phyloP scores from a whole-genome alignment of 176 grass and related monocot species.

The Carex myosuroides region DNA sequence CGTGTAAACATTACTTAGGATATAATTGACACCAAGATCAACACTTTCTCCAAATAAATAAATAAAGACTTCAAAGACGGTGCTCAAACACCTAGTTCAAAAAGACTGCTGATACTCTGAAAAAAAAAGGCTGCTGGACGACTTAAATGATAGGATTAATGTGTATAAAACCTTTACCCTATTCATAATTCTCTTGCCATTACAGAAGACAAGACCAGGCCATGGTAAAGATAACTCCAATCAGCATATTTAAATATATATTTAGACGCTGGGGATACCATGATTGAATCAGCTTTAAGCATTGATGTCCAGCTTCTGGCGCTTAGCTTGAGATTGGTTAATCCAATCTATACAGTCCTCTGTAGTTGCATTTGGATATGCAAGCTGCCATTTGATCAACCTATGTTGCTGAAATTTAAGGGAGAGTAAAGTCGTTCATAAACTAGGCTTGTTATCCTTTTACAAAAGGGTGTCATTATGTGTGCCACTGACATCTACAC shows the following conservation, averaged over 20 bases:
- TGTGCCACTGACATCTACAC: not conserved
- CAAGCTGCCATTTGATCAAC: conserved; percentile 84
- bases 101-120: not conserved
- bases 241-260: not conserved
- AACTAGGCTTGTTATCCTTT: not conserved
- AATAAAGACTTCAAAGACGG: not conserved
- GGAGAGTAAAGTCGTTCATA: not conserved
- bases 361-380: conserved; percentile 48
- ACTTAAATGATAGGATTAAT: not conserved
- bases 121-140: not conserved
- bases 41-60: not conserved
- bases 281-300: conserved; percentile 17
- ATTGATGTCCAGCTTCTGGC: conserved; percentile 50
- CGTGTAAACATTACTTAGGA: no score
- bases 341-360: conserved; percentile 91
- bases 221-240: not conserved
- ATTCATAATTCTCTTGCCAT: not conserved
- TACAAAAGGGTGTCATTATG: not conserved
- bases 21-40: not conserved
- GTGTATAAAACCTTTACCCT: not conserved
- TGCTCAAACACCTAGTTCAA: not conserved
- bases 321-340: conserved; percentile 71
- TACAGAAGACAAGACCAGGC: not conserved
- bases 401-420: conserved; percentile 61
- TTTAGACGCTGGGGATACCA: not conserved